Base-by-base conservation (phyloP, 768 basidiomycete species). In the Auricularia cornea region DNA sequence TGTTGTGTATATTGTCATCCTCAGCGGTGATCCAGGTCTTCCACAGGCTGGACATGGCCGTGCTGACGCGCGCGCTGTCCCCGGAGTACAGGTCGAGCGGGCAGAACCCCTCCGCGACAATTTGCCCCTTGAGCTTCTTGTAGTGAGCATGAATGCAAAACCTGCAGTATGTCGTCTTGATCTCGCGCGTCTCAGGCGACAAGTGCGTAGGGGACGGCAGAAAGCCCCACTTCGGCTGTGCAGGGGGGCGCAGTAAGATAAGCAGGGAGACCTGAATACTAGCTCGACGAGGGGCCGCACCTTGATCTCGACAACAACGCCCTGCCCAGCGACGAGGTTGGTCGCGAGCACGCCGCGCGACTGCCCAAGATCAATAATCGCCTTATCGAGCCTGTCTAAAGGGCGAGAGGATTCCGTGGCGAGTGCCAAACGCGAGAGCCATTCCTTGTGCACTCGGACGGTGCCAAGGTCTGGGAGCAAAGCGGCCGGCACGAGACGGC, bases 221-320 rank as follows among this genome's bases (percentile, higher is more conserved):
- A 74, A 99, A 97, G 3, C 87, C 93, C 95, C 96, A 99, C 79
- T 99, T 99, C 33, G 96, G 96, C 96, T 97, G 70, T 40, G 59
- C 62, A 60, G 23, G 31, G 31, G 48, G 54, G 31, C 4, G 40
- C 57, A 18, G 29, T 33, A 23, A 20, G 62, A 41, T 29, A 30
- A 52, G 35, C 38, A 41, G 44, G 2, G 18, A 3, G 26, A 31
- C 38, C 20, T 48, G n/a, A 28, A 57, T 33, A 48, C 8, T 48
- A 3, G 26, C 38, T 54, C 6, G 6, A 23, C 20, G 38, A 56
- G 30, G 65, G n/a, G n/a, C n/a, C 72, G 65, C 64, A 92, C 96
- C 85, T 98, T 98, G 73, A 98, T 92, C 77, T 98, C 96, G 3
- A 97, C 81, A 2, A 89, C 84, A 4, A 71, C 64, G 59, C 82